Evolutionary conservation across 805 yeast genomes (phyloP).

Genomic region (Zygosaccharomyces pseudorouxii): DNA sequence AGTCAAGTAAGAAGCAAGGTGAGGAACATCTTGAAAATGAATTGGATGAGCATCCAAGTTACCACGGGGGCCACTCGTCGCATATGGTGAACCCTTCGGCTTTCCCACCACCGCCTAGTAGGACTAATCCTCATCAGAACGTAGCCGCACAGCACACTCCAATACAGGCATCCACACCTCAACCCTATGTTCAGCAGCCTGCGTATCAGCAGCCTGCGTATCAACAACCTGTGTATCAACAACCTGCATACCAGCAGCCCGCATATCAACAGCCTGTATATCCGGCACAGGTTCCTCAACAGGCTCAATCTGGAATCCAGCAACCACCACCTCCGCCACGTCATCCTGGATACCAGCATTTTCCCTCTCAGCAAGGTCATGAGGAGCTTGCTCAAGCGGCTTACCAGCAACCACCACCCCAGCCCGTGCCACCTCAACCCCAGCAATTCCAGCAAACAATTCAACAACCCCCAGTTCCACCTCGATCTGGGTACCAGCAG

Average conservation of each 20-base stretch:
- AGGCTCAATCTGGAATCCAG: not conserved
- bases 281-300: slow-evolving; percentile 4
- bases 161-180: not conserved
- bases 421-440: too few relatives aligned
- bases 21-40: slow-evolving; percentile 12
- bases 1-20: slow-evolving; percentile 8
- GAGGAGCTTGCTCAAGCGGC: slow-evolving; percentile 10
- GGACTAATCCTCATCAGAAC: not conserved
- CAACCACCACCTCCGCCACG: not conserved
- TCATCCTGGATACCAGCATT: slow-evolving; percentile 2
- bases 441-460: too few relatives aligned
- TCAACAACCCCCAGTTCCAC: slow-evolving; percentile 4
- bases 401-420: slow-evolving; percentile 7
- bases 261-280: slow-evolving; percentile 11
- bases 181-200: slow-evolving; percentile 5
- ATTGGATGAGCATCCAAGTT: slow-evolving; percentile 14
- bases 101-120: slow-evolving; percentile 39
- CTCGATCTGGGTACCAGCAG: not conserved
- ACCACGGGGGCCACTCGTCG: slow-evolving; percentile 1
- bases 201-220: slow-evolving; percentile 8
- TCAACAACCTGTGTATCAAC: slow-evolving; percentile 2
- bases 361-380: slow-evolving; percentile 11
- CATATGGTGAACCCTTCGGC: slow-evolving; percentile 8
- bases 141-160: not conserved
- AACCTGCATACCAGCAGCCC: slow-evolving; percentile 6